Evolutionary conservation across 768 basidiomycete genomes (phyloP).

Genomic region (Chiua virens): DNA sequence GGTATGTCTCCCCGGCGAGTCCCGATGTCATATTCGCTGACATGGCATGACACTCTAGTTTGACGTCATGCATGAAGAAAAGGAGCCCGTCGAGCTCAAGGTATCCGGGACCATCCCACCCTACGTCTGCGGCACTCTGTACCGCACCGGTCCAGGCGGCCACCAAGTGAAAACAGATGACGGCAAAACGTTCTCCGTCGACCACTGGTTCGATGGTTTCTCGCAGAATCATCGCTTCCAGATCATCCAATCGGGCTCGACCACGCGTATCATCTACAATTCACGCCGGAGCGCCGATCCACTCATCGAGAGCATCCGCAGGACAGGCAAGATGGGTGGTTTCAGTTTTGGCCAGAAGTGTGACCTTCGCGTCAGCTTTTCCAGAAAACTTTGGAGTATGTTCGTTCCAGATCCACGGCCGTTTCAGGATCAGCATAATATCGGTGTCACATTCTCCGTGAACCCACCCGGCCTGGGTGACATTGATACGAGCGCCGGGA

Average conservation of each 20-base stretch:
- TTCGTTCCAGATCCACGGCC: slow-evolving; percentile 20
- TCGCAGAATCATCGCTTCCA: slow-evolving; percentile 41
- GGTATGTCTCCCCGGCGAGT: slow-evolving; percentile 6
- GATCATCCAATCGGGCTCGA: slow-evolving; percentile 26
- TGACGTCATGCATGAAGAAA: slow-evolving; percentile 29
- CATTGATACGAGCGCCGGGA: slow-evolving; percentile 17
- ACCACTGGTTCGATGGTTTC: slow-evolving; percentile 45
- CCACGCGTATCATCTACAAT: slow-evolving; percentile 34
- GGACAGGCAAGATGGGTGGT: slow-evolving; percentile 17
- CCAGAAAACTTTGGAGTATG: slow-evolving; percentile 31
- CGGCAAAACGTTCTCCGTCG: slow-evolving; percentile 24
- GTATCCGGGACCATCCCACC: slow-evolving; percentile 33
- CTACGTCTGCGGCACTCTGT: slow-evolving; percentile 37
- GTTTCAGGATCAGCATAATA: slow-evolving; percentile 12
- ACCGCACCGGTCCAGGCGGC: slow-evolving; percentile 40
- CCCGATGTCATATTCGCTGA: not conserved
- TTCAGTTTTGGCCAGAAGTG: slow-evolving; percentile 33
- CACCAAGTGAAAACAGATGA: slow-evolving; percentile 25
- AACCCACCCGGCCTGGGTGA: slow-evolving; percentile 29
- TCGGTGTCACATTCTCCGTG: slow-evolving; percentile 31
- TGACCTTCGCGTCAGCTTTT: slow-evolving; percentile 31
- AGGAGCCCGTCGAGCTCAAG: slow-evolving; percentile 25
- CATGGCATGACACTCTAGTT: slow-evolving; percentile 14
- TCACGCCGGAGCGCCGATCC: slow-evolving; percentile 32
- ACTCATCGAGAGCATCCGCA: slow-evolving; percentile 28